phyloP scores from a whole-genome alignment of 169 alveolate species.

The Theileria luwenshuni region DNA sequence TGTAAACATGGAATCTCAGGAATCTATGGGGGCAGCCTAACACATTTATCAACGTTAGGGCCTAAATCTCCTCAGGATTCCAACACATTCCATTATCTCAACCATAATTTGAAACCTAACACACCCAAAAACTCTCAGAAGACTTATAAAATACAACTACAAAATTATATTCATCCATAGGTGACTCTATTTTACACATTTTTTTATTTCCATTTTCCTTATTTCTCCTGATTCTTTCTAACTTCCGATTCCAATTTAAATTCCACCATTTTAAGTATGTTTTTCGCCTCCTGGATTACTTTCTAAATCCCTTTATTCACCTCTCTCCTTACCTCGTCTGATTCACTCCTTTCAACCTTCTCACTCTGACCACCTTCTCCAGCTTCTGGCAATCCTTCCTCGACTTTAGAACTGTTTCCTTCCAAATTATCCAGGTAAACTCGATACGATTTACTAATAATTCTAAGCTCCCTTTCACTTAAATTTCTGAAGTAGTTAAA shows the following conservation, averaged over 20 bases:
- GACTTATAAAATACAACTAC: no score
- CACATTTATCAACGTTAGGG: neutral
- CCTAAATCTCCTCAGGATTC: neutral
- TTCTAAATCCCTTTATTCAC: no score
- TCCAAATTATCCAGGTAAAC: neutral
- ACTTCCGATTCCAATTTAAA: neutral
- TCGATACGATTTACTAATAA: no score
- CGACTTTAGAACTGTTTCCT: neutral
- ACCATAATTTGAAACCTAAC: no score
- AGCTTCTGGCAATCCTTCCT: neutral
- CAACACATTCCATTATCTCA: no score
- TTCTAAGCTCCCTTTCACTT: neutral
- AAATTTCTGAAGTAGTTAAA: neutral
- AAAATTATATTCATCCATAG: neutral
- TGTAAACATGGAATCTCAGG: slow-evolving; percentile 12
- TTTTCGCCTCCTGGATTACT: neutral
- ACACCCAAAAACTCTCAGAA: no score
- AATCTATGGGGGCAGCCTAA: slow-evolving; percentile 17
- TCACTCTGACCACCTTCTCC: neutral
- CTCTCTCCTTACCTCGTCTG: neutral
- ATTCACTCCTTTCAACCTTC: neutral
- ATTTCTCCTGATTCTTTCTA: neutral
- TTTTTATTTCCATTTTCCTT: neutral
- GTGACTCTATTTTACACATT: neutral
- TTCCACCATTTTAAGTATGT: neutral